Evolutionary conservation across 768 basidiomycete genomes (phyloP), one percentile per base, ranked within the genome.

Genomic region (Cytidiella melzeri): DNA sequence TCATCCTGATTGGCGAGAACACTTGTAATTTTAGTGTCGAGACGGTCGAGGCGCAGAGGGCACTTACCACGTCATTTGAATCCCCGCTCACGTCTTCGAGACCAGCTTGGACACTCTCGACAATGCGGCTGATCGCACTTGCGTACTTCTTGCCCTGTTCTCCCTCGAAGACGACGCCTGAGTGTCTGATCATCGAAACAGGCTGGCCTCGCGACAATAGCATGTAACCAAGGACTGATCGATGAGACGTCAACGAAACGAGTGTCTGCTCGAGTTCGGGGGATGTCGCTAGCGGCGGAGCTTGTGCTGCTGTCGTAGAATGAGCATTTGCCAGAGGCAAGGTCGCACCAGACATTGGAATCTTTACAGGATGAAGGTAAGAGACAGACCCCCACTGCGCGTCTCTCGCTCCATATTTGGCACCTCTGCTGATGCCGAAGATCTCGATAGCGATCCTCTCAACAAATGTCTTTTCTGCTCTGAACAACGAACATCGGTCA

Each of bases 191-290:
- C 55, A 96, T 91, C 57, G 83, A 81, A 18, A 80, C 76, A 5
- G 83, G 83, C 41, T 77, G 76, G 0, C 81, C 77, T 3, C 90
- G 76, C 3, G 89, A 84, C 26, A 94, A 72, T 0, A 94, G 77
- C 60, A 95, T 76, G 63, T 93, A 93, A 1, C 92, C 92, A 5
- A 91, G 77, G 3, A 94, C 91, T 18, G 88, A 84, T 15, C 88
- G 78, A 61, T 94, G 87, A 4, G 87, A 76, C 1, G 89, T 84
- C 45, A 95, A 74, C 54, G 84, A 67, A 0, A 82, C 65, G 11
- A 94, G 75, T 0, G 84, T 92, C 55, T 83, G 79, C 64, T 92
- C 91, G 43, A 93, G 79, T 59, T 92, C 90, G n/a, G 87, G 81
- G 4, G 54, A 46, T 38, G 47, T 36, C 23, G 38, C 24, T 12